A percentile compares a stretch with the other conserved stretches of the same genome.
These are phyloP conservation scores for Skeletonema costatum DNA, from an alignment of 108 stramenopile species.

Conservation along the genomic window DNA sequence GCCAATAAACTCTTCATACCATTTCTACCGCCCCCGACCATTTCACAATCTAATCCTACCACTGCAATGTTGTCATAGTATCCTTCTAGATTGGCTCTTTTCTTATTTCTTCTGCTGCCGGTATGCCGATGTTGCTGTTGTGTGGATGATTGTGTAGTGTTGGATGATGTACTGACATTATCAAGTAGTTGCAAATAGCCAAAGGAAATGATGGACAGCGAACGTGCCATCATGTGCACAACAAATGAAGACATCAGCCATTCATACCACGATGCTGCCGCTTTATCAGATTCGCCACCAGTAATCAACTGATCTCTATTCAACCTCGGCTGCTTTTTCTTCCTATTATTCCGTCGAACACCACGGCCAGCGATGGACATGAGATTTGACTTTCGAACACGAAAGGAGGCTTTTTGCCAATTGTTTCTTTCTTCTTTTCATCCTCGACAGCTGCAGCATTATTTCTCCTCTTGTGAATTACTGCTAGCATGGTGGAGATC, in stretches of 20 bases:
- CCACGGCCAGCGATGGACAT: conserved; percentile 1
- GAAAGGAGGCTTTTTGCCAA: not conserved
- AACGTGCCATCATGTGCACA: not conserved
- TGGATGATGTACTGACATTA: not conserved
- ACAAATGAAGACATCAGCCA: not conserved
- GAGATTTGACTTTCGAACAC: not conserved
- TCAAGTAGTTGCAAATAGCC: not conserved
- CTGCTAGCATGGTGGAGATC: not conserved
- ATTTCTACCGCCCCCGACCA: conserved; percentile 50
- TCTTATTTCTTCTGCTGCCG: not conserved
- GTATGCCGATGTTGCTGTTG: not conserved
- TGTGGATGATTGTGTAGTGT: not conserved
- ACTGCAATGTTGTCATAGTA: conserved; percentile 37
- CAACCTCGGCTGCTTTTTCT: not conserved
- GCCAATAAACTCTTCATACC: conserved; percentile 45
- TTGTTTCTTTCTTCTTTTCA: not conserved
- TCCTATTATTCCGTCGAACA: not conserved
- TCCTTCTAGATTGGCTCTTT: not conserved
- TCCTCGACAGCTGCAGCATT: not conserved
- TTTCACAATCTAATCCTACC: conserved; percentile 56
- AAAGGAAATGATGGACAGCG: not conserved
- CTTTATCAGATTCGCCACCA: not conserved
- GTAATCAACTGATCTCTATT: not conserved
- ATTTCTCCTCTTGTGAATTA: not conserved
- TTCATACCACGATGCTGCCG: not conserved